These are phyloP conservation scores for Geranium rotundifolium DNA, from an alignment of 345 rosid species.

Conservation along the genomic window DNA sequence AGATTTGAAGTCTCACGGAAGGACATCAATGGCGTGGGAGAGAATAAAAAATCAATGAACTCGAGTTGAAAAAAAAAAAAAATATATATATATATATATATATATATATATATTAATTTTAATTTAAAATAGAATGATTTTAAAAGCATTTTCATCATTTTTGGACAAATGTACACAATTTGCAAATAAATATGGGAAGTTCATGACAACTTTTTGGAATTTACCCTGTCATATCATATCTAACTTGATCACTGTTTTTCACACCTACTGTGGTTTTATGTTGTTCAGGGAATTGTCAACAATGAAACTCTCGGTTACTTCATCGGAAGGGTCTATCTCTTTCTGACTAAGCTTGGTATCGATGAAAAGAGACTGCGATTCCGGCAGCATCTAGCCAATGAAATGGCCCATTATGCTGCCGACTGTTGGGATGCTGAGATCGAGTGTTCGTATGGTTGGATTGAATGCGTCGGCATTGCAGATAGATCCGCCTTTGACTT, in stretches of 20 bases:
- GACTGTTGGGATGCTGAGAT: conserved; percentile 99
- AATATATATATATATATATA: too few species aligned
- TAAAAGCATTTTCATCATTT: too few species aligned
- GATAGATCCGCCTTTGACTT: conserved; percentile 93
- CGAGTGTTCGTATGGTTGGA: conserved; percentile 90
- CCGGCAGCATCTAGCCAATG: conserved; percentile 93
- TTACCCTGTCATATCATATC: too few species aligned
- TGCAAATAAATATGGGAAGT: too few species aligned
- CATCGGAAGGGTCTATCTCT: conserved; percentile 88
- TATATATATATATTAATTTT: too few species aligned
- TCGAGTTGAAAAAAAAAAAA: too few species aligned
- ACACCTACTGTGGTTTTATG: conserved; percentile 3
- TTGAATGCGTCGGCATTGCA: conserved; percentile 96
- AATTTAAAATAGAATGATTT: too few species aligned
- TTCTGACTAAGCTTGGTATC: conserved; percentile 71
- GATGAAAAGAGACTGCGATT: conserved; percentile 69
- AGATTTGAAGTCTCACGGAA: too few species aligned
- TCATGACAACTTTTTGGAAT: too few species aligned
- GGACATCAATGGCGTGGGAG: too few species aligned
- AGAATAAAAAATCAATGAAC: too few species aligned
- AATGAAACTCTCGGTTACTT: conserved; percentile 91
- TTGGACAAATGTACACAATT: too few species aligned
- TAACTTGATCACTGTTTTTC: background rate
- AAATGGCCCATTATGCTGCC: conserved; percentile 98
- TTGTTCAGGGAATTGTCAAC: conserved; percentile 71